phyloP scores from a whole-genome alignment of 805 yeast genomes.

The Ogataea pini region DNA sequence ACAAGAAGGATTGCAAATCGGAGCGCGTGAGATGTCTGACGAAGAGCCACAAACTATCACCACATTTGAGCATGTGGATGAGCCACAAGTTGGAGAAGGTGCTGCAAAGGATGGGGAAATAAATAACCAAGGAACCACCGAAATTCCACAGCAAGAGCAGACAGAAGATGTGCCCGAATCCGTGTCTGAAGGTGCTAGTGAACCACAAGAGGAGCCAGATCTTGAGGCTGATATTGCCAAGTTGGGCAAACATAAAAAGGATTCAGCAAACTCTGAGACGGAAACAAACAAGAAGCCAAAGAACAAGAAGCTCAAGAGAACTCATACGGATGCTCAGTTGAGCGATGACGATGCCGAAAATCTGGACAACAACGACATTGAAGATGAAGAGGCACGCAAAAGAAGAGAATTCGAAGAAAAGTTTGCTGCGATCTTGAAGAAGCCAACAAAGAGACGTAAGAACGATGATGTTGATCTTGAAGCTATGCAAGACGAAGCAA shows the following conservation, averaged over 20 bases:
- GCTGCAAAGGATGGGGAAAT: too few species aligned
- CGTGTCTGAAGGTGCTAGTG: too few species aligned
- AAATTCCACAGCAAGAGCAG: neutral
- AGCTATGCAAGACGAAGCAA: slow-evolving; percentile 89
- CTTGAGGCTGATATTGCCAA: slow-evolving; percentile 12
- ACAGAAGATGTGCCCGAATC: slow-evolving; percentile 5
- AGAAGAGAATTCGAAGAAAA: slow-evolving; percentile 80
- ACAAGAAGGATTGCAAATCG: neutral
- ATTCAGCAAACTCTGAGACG: slow-evolving; percentile 4
- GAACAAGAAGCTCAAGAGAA: slow-evolving; percentile 19
- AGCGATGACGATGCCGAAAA: slow-evolving; percentile 11
- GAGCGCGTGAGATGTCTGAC: slow-evolving; percentile 5
- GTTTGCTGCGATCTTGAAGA: slow-evolving; percentile 75
- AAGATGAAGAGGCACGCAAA: slow-evolving; percentile 43
- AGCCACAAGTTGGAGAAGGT: neutral
- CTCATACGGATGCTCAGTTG: slow-evolving; percentile 7
- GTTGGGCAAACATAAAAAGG: slow-evolving; percentile 9
- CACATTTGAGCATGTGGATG: neutral
- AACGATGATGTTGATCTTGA: slow-evolving; percentile 93
- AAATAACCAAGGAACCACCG: neutral
- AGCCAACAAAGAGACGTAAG: slow-evolving; percentile 57
- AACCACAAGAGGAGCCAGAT: slow-evolving; percentile 6
- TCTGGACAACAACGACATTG: slow-evolving; percentile 12
- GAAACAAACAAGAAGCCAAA: slow-evolving; percentile 11
- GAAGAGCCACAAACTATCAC: neutral